phyloP scores from a whole-genome alignment of 768 basidiomycete species.

The Dictyophora rubrovolvata region DNA sequence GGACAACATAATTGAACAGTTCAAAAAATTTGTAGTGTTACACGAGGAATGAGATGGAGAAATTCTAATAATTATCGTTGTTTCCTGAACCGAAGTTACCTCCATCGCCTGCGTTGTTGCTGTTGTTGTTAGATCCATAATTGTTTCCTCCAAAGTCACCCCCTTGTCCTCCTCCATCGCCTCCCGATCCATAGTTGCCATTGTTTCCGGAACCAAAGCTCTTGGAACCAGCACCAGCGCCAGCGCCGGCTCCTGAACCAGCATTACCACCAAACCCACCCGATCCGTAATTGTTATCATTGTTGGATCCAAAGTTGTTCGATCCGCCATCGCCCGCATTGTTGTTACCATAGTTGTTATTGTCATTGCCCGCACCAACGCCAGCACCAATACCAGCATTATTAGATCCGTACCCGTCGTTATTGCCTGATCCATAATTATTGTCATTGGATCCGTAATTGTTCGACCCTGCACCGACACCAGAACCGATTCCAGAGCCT shows the following conservation, averaged over 20 bases:
- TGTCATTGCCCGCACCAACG: neutral
- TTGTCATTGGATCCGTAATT: neutral
- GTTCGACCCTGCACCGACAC: neutral
- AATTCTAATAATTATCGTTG: neutral
- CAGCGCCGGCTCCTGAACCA: neutral
- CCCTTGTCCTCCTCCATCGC: neutral
- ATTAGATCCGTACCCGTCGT: neutral
- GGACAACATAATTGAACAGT: too few species aligned
- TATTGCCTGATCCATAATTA: neutral
- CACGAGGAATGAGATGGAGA: neutral
- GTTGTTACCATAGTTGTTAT: neutral
- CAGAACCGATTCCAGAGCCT: neutral
- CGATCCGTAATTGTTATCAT: neutral
- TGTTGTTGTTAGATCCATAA: too few species aligned
- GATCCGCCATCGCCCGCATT: neutral
- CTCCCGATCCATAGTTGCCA: neutral
- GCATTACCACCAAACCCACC: neutral
- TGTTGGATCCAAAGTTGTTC: neutral
- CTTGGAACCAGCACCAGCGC: neutral
- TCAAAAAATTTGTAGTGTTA: neutral
- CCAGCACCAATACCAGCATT: neutral
- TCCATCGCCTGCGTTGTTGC: neutral
- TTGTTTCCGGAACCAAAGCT: neutral
- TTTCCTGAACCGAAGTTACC: neutral
- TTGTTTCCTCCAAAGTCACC: neutral